Base-by-base conservation (phyloP, 441 rosid genomes). In the Gossypium schwendimanii region DNA sequence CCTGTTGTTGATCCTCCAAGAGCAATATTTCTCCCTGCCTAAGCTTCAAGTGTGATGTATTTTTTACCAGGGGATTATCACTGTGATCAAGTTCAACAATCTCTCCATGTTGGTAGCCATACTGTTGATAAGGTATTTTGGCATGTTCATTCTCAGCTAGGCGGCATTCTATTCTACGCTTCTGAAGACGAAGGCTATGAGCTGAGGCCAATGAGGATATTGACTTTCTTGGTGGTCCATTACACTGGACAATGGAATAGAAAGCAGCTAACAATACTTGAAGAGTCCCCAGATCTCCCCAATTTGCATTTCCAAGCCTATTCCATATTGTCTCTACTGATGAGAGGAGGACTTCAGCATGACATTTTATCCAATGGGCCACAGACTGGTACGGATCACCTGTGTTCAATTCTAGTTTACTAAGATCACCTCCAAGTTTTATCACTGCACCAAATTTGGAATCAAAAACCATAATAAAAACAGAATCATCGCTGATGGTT, bases 371-470 rank as follows among this genome's bases (percentile, higher is more conserved):
- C 94, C 94, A 89, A 50, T 82, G 81, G 6, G 65, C 80, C 47
- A 79, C 81, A 28, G 83, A 84, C 17, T 76, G 73, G 59, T 87
- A 87, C 0, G 84, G 85, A 69, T 86, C 63, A 49, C 75, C 7
- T 26, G 80, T 74, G 72, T 73, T 81, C 33, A 77, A 12, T 26
- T 85, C 82, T 41, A 86, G 83, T 70, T 71, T 81, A 64, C 84
- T 63, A 50, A 87, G 44, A 75, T 89, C 88, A 36, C 91, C 91
- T 21, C 84, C 84, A 70, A 89, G 79, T 76, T 85, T 87, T 75
- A 89, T 84, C 71, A 89, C 90, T 20, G 84, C 90, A 52, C 88
- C 91, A 79, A 81, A 89, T 75, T 79, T 84, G n/a, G 91, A 84
- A 80, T 89, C 88, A 70, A 87, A 80, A 79, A 89, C 84, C 76